Conservation (phyloP, 345 rosid species). For the Geranium rotundifolium region DNA sequence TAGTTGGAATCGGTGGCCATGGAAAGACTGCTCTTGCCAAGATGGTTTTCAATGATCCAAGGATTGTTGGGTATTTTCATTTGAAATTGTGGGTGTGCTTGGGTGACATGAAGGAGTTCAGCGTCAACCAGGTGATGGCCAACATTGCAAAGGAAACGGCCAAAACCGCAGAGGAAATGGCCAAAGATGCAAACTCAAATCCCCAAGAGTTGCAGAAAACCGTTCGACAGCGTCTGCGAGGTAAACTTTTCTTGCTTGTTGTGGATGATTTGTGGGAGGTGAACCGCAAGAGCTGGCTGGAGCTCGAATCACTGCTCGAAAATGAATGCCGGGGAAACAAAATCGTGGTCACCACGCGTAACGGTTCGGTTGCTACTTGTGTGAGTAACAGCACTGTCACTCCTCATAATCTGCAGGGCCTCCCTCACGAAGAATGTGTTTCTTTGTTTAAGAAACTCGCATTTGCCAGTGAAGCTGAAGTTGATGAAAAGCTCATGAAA, state of each 20-base stretch:
- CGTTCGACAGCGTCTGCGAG: background rate
- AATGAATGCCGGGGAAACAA: no score
- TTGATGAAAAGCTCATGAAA: constrained; percentile 4
- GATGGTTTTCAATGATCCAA: constrained; percentile 12
- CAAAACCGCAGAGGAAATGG: no score
- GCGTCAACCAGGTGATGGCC: background rate
- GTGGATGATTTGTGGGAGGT: background rate
- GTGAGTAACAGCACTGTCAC: no score
- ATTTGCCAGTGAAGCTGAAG: constrained; percentile 1
- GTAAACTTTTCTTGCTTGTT: background rate
- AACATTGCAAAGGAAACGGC: background rate
- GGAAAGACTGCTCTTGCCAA: constrained; percentile 21
- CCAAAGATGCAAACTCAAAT: no score
- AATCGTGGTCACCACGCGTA: no score
- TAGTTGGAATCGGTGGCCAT: constrained; percentile 16
- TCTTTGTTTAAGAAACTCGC: no score
- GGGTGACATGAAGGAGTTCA: background rate
- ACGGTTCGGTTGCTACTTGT: no score
- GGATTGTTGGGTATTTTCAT: constrained; percentile 4
- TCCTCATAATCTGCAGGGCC: no score
- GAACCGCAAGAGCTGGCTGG: background rate
- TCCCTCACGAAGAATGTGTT: no score
- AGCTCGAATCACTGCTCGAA: background rate
- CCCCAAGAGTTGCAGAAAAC: background rate
- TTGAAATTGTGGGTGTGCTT: constrained; percentile 10